These are phyloP conservation scores for Mortierella sp. DNA, from an alignment of 371 early-diverging fungal genomes.

Conservation along the genomic window DNA sequence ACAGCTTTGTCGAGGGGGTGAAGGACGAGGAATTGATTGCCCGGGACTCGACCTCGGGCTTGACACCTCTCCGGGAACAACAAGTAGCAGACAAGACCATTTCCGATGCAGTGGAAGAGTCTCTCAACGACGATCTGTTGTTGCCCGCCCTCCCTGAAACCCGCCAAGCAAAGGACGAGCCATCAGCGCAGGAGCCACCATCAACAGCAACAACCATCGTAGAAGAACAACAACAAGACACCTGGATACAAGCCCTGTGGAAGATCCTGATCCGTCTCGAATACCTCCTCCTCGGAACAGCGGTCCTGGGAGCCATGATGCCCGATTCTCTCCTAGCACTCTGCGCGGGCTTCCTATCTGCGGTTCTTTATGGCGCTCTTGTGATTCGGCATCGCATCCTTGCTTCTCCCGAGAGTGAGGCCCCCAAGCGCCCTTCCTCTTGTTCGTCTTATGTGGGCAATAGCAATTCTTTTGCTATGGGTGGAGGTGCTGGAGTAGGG, in stretches of 20 bases:
- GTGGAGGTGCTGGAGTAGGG: background rate
- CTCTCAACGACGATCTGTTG: no score
- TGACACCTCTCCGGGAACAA: background rate
- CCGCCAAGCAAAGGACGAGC: no score
- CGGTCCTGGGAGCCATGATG: constrained; percentile 46
- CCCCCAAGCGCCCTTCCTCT: constrained; percentile 22
- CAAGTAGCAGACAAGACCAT: no score
- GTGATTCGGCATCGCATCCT: constrained; percentile 24
- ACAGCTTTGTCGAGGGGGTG: background rate
- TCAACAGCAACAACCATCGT: background rate
- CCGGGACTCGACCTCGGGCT: background rate
- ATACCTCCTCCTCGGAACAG: constrained; percentile 42
- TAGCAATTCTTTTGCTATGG: background rate
- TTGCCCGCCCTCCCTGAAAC: no score
- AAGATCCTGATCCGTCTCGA: constrained; percentile 34
- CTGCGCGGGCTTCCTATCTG: constrained; percentile 43
- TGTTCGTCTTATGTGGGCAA: background rate
- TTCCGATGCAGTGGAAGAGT: no score
- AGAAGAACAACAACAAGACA: background rate
- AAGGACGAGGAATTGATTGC: background rate
- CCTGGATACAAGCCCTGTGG: constrained; percentile 40
- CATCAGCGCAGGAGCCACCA: background rate
- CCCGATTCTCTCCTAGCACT: constrained; percentile 40
- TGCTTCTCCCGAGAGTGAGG: constrained; percentile 28
- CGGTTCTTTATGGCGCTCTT: constrained; percentile 31